Evolutionary conservation across 768 basidiomycete species (phyloP).

Genomic region (Suillus occidentalis): DNA sequence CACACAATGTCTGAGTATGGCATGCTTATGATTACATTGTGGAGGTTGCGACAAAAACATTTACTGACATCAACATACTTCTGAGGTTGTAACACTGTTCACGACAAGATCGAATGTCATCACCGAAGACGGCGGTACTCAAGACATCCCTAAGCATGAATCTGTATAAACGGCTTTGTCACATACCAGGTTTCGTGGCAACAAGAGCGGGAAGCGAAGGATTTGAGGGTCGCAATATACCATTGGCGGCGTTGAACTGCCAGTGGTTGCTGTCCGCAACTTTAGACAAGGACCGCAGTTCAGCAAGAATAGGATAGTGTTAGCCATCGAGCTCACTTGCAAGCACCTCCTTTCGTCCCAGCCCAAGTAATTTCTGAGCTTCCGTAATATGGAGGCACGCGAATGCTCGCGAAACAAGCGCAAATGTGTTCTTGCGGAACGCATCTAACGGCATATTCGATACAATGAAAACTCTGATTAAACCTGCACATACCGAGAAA

Average conservation of each 20-base stretch:
- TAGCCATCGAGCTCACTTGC: slow-evolving; percentile 23
- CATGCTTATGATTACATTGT: neutral
- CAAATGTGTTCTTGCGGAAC: slow-evolving; percentile 58
- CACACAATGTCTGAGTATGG: neutral
- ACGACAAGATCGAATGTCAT: slow-evolving; percentile 50
- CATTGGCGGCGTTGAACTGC: slow-evolving; percentile 48
- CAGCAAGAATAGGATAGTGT: neutral
- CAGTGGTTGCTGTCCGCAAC: slow-evolving; percentile 48
- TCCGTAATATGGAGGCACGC: slow-evolving; percentile 55
- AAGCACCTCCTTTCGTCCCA: slow-evolving; percentile 34
- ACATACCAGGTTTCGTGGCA: slow-evolving; percentile 6
- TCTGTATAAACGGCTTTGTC: neutral
- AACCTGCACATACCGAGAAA: slow-evolving; percentile 51
- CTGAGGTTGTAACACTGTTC: slow-evolving; percentile 53
- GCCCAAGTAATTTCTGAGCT: slow-evolving; percentile 58
- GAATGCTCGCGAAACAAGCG: slow-evolving; percentile 63
- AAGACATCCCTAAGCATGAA: slow-evolving; percentile 14
- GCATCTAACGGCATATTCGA: slow-evolving; percentile 39
- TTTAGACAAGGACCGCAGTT: slow-evolving; percentile 17
- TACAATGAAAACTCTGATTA: neutral
- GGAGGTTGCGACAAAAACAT: neutral
- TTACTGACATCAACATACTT: slow-evolving; percentile 24
- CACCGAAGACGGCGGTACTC: slow-evolving; percentile 42
- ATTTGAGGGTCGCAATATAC: slow-evolving; percentile 43
- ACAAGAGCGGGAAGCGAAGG: neutral